Percentiles rank a stretch among this genome's conserved stretches.
Evolutionary conservation across 805 yeast genomes (phyloP).

Genomic region (Pichia thaimueangensis): DNA sequence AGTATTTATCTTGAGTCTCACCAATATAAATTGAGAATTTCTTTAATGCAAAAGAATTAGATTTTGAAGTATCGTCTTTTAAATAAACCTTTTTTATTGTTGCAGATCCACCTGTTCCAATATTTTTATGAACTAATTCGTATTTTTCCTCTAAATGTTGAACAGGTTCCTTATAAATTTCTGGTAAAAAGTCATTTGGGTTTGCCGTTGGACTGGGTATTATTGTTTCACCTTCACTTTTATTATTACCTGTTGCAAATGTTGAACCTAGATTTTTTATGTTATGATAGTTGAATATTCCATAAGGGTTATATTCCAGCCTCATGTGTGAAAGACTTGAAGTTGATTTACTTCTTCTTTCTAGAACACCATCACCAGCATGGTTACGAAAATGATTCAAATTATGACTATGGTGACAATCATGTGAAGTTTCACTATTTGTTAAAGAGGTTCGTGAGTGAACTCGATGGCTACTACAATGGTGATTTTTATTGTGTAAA

Average conservation of each 20-base stretch:
- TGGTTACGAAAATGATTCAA: too few relatives aligned
- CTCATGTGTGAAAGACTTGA: constrained; percentile 20
- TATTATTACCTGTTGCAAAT: constrained; percentile 20
- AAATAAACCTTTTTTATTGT: constrained; percentile 47
- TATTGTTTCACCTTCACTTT: constrained; percentile 33
- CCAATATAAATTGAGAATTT: constrained; percentile 46
- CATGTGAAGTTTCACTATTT: too few relatives aligned
- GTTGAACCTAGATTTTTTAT: constrained; percentile 27
- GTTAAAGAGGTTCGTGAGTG: too few relatives aligned
- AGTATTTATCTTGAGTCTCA: constrained; percentile 50
- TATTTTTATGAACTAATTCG: constrained; percentile 34
- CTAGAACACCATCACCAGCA: neutral
- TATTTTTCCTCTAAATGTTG: constrained; percentile 50
- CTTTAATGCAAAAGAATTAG: constrained; percentile 51
- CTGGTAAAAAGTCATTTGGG: constrained; percentile 62
- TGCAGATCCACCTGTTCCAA: constrained; percentile 73
- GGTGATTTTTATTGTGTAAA: too few relatives aligned
- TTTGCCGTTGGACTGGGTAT: constrained; percentile 55
- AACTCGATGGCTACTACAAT: too few relatives aligned
- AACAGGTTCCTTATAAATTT: constrained; percentile 41
- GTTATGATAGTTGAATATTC: constrained; percentile 35
- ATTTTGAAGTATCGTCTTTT: constrained; percentile 26
- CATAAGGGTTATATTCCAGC: constrained; percentile 59
- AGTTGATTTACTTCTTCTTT: neutral
- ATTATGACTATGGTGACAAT: neutral